Percentiles rank a stretch among this genome's conserved stretches.
Conservation (phyloP, 192 early-diverging fungal species). For the Entrophospora sp. region DNA sequence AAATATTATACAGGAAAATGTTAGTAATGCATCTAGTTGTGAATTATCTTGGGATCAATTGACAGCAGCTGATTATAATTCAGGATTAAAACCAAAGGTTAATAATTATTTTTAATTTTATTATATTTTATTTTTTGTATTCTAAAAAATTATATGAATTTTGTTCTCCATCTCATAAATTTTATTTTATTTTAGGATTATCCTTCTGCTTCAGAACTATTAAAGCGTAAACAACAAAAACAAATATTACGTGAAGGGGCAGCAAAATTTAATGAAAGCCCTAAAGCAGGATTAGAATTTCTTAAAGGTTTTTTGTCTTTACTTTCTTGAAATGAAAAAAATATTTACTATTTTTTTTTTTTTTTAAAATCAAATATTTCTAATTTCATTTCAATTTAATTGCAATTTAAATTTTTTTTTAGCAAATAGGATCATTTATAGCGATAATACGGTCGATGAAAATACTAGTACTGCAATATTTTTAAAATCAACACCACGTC, state of each 20-base stretch:
- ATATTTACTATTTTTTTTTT: no score
- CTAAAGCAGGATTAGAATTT: constrained; percentile 79
- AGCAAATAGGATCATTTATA: constrained; percentile 30
- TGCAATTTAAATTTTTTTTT: no score
- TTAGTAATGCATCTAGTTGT: background rate
- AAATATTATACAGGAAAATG: constrained; percentile 12
- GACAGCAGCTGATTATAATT: constrained; percentile 14
- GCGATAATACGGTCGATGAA: constrained; percentile 36
- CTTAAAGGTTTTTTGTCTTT: constrained; percentile 45
- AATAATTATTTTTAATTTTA: background rate
- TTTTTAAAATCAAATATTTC: no score
- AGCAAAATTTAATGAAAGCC: constrained; percentile 73
- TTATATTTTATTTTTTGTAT: no score
- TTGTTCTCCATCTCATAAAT: no score
- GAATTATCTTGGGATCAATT: constrained; percentile 11
- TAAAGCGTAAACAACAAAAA: constrained; percentile 60
- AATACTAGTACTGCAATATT: constrained; percentile 62
- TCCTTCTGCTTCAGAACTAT: constrained; percentile 23
- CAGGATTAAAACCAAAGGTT: constrained; percentile 11
- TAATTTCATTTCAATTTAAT: no score
- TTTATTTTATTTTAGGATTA: background rate
- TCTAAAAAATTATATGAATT: no score
- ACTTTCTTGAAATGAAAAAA: background rate
- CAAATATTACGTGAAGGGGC: constrained; percentile 70
- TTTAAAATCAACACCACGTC: constrained; percentile 67